Evolutionary conservation across 2,329 filamentous ascomycete genomes (phyloP).

Genomic region (Ophiocordyceps sinensis): DNA sequence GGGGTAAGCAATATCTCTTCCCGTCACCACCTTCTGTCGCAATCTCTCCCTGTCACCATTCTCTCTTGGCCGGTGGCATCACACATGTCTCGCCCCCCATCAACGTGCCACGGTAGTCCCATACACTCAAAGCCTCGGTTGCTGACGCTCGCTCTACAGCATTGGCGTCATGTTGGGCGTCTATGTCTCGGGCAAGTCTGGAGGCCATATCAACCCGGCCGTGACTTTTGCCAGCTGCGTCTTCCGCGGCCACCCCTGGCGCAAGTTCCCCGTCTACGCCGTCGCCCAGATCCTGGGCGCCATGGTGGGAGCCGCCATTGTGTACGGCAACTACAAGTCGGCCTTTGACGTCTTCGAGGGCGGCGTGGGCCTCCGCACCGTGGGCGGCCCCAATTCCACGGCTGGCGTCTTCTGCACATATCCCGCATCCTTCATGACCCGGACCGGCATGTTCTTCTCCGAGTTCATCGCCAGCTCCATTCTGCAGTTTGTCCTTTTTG

Average conservation of each 20-base stretch:
- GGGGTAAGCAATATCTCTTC: conserved; percentile 21
- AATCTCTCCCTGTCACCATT: too few species aligned
- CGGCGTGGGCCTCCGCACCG: conserved; percentile 43
- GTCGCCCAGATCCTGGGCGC: conserved; percentile 52
- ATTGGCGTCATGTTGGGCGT: conserved; percentile 56
- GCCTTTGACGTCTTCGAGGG: conserved; percentile 53
- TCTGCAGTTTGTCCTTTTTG: conserved; percentile 59
- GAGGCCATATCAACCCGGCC: conserved; percentile 56
- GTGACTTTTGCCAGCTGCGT: conserved; percentile 57
- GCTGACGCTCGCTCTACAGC: conserved; percentile 13
- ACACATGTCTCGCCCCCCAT: too few species aligned
- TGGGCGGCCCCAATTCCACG: conserved; percentile 42
- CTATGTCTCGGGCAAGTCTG: conserved; percentile 50
- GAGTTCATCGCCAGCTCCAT: conserved; percentile 55
- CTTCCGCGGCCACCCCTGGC: conserved; percentile 53
- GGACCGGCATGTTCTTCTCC: conserved; percentile 53
- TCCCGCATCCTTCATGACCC: conserved; percentile 50
- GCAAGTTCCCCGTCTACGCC: conserved; percentile 54
- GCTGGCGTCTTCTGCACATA: conserved; percentile 64
- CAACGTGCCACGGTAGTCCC: too few species aligned
- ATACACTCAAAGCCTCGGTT: not conserved
- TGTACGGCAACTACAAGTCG: conserved; percentile 49
- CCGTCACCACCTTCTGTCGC: too few species aligned
- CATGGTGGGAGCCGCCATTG: conserved; percentile 44
- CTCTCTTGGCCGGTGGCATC: too few species aligned